Base-by-base conservation (phyloP, 169 alveolate species). In the Amoebophrya sp. region DNA sequence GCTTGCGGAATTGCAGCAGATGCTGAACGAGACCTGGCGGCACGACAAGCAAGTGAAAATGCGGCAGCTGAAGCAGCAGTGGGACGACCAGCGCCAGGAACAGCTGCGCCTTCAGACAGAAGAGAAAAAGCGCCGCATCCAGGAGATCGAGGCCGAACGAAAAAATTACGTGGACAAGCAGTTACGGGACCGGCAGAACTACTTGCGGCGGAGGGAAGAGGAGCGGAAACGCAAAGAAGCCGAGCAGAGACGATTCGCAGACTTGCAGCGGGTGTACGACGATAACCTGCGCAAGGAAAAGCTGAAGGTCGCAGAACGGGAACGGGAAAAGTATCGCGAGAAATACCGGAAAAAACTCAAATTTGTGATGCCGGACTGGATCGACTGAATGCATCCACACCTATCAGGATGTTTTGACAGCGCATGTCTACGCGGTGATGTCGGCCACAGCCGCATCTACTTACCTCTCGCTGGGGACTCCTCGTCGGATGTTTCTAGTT, bases 351-450 rank as follows among this genome's bases (percentile, higher is more conserved):
- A n/a, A 66, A 66, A 66, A n/a, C 1, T 66, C 12, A 66, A 66
- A 25, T 66, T 66, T 25, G 83, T 66, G 83, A 66, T 66, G 83
- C 83, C 83, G 66, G 66, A n/a, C n/a, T n/a, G n/a, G n/a, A n/a
- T n/a, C n/a, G n/a, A n/a, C n/a, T n/a, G n/a, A n/a, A n/a, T n/a
- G n/a, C n/a, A n/a, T n/a, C n/a, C n/a, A n/a, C n/a, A n/a, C n/a
- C n/a, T n/a, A n/a, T n/a, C n/a, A n/a, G n/a, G n/a, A n/a, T n/a
- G n/a, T n/a, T n/a, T n/a, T n/a, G n/a, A n/a, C n/a, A n/a, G n/a
- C n/a, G n/a, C n/a, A n/a, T n/a, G n/a, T n/a, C n/a, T n/a, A n/a
- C n/a, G n/a, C n/a, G n/a, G n/a, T n/a, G n/a, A n/a, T n/a, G n/a
- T n/a, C n/a, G n/a, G n/a, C n/a, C n/a, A n/a, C n/a, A n/a, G n/a